Conservation (phyloP, 2,329 filamentous ascomycete species). For the Hypoxylon sp. region DNA sequence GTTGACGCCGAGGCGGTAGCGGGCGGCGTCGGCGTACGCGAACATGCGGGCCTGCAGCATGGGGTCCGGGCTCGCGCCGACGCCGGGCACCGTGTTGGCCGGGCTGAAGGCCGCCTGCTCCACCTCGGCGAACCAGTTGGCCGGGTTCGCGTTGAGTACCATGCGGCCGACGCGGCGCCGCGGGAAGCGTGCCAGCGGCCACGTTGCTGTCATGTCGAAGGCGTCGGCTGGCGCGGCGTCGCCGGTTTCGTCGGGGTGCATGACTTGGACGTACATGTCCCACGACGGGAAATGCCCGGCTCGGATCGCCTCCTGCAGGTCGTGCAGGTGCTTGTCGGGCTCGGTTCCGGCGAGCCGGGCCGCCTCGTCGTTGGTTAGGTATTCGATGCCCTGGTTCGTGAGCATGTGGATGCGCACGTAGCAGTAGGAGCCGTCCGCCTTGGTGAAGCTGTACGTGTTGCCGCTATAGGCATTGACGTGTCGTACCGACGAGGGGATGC, state of each 20-base stretch:
- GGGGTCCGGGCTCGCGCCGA: conserved; percentile 61
- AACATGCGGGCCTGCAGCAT: conserved; percentile 63
- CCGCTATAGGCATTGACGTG: conserved; percentile 56
- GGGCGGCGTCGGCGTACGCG: conserved; percentile 62
- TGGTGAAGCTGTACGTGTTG: conserved; percentile 58
- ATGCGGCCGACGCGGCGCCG: conserved; percentile 58
- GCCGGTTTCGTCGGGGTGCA: conserved; percentile 59
- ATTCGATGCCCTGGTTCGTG: conserved; percentile 55
- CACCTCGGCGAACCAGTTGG: conserved; percentile 50
- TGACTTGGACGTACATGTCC: conserved; percentile 62
- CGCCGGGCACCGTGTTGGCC: conserved; percentile 62
- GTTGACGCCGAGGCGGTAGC: conserved; percentile 66
- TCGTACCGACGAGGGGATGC: conserved; percentile 56
- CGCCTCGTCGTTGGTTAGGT: conserved; percentile 52
- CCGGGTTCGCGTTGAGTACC: conserved; percentile 57
- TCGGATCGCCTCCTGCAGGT: conserved; percentile 51
- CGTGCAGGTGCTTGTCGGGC: conserved; percentile 60
- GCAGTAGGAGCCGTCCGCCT: conserved; percentile 55
- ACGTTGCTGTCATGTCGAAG: conserved; percentile 65
- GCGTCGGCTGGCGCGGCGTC: conserved; percentile 56
- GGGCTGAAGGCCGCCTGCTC: conserved; percentile 68
- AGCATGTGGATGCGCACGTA: conserved; percentile 61
- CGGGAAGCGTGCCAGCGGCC: conserved; percentile 60
- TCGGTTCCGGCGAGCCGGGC: conserved; percentile 51
- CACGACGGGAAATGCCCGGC: conserved; percentile 55